These are phyloP conservation scores for Xylariaceae sp. DNA, from an alignment of 2,329 filamentous ascomycete genomes.

Conservation along the genomic window DNA sequence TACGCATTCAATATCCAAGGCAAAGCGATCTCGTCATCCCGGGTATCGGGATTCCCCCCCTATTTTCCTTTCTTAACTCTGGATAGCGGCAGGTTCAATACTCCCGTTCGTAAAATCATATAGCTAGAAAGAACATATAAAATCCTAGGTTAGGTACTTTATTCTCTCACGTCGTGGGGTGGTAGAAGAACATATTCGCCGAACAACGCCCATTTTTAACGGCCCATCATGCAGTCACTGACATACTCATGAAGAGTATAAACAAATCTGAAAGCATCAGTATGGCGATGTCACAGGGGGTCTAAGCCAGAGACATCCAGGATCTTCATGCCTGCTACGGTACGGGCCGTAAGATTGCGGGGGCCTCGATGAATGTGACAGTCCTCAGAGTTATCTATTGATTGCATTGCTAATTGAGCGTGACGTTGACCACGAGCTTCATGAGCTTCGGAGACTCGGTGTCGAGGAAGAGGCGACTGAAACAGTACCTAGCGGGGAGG, in stretches of 20 bases:
- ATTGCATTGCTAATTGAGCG: conserved; percentile 40
- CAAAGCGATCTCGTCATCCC: background rate
- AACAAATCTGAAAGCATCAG: conserved; percentile 23
- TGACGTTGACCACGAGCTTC: conserved; percentile 35
- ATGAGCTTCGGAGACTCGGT: conserved; percentile 34
- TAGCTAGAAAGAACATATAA: background rate
- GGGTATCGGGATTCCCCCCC: background rate
- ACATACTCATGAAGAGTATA: conserved; percentile 24
- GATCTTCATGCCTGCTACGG: conserved; percentile 34
- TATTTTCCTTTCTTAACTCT: background rate
- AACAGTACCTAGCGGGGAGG: conserved; percentile 38
- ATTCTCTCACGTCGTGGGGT: background rate
- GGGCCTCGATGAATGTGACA: conserved; percentile 39
- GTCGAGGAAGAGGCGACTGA: conserved; percentile 38
- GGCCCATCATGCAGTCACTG: conserved; percentile 22
- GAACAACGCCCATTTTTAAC: background rate
- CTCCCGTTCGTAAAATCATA: background rate
- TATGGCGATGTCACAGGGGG: conserved; percentile 17
- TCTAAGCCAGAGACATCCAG: conserved; percentile 31
- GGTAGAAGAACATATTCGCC: background rate
- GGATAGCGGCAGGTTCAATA: background rate
- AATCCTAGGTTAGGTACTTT: too few species aligned
- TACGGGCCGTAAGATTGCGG: conserved; percentile 39
- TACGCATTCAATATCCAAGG: background rate
- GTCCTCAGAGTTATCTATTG: conserved; percentile 35